Evolutionary conservation across 1,284 basidiomycete species (phyloP).

Genomic region (Anthracocystis panici-leucophaei): DNA sequence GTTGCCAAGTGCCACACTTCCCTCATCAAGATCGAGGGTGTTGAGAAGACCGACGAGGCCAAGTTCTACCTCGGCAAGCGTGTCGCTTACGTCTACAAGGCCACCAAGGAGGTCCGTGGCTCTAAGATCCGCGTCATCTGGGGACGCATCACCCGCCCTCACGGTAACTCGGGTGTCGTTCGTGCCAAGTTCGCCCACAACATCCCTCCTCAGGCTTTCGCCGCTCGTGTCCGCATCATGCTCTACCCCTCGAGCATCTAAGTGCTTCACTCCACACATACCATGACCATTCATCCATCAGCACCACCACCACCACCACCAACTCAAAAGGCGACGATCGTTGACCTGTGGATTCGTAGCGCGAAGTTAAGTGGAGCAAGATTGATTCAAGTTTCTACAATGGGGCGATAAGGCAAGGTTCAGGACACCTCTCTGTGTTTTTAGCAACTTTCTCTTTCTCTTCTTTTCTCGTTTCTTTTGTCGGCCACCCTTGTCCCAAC

Average conservation of each 20-base stretch:
- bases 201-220: conserved; percentile 95
- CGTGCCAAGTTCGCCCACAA: conserved; percentile 97
- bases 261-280: not conserved
- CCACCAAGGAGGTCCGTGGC: conserved; percentile 90
- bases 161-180: conserved; percentile 89
- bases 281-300: conserved; percentile 3
- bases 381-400: conserved; percentile 3
- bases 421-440: conserved; percentile 34
- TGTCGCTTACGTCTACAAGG: conserved; percentile 96
- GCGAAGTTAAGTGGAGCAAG: not conserved
- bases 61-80: conserved; percentile 99
- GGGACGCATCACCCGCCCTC: conserved; percentile 76
- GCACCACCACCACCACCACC: conserved; percentile 14
- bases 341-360: conserved; percentile 21
- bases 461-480: conserved; percentile 46
- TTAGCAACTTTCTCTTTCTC: conserved; percentile 37
- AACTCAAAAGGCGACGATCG: conserved; percentile 44
- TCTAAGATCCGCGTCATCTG: conserved; percentile 96
- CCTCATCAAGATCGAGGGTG: conserved; percentile 95
- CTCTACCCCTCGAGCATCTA: conserved; percentile 71
- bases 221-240: conserved; percentile 93
- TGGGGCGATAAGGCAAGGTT: not conserved
- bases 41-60: conserved; percentile 90
- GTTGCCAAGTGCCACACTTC: conserved; percentile 95
- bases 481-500: conserved; percentile 11